phyloP scores from a whole-genome alignment of 305 asterid species.

The Solanum hybrid region DNA sequence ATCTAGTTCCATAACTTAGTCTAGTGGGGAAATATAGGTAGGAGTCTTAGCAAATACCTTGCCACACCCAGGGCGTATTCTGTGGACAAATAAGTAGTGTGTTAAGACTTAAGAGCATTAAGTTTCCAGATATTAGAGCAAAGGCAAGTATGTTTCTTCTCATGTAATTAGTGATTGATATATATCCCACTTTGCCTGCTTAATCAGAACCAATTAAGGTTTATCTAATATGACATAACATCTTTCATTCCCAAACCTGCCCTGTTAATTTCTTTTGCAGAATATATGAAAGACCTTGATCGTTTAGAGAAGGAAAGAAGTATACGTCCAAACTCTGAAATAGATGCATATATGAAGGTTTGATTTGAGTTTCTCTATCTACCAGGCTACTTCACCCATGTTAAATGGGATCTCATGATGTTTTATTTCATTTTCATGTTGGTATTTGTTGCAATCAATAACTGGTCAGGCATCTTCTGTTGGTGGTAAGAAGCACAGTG shows the following conservation, averaged over 20 bases:
- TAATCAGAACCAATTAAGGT: background rate
- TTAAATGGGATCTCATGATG: background rate
- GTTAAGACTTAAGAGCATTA: background rate
- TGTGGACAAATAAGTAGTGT: background rate
- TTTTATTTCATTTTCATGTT: background rate
- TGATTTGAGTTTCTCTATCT: background rate
- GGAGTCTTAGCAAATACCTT: background rate
- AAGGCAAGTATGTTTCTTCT: background rate
- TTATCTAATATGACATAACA: background rate
- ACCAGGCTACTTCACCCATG: background rate
- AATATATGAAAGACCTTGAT: slow-evolving; percentile 53
- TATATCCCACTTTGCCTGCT: background rate
- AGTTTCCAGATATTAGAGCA: background rate
- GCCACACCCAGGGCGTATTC: background rate
- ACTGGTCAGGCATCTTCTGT: slow-evolving; percentile 56
- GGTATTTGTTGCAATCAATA: background rate
- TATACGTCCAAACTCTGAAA: slow-evolving; percentile 71
- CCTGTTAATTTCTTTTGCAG: slow-evolving; percentile 28
- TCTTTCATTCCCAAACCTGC: background rate
- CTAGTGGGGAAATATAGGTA: background rate
- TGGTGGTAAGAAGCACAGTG: slow-evolving; percentile 60
- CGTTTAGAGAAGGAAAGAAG: slow-evolving; percentile 56
- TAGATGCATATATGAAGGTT: slow-evolving; percentile 95
- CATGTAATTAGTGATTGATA: background rate
- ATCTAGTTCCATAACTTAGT: background rate